Evolutionary conservation across 352 stramenopile genomes (phyloP), one percentile per base, ranked within the genome.

Genomic region (Globisporangium alternatum): DNA sequence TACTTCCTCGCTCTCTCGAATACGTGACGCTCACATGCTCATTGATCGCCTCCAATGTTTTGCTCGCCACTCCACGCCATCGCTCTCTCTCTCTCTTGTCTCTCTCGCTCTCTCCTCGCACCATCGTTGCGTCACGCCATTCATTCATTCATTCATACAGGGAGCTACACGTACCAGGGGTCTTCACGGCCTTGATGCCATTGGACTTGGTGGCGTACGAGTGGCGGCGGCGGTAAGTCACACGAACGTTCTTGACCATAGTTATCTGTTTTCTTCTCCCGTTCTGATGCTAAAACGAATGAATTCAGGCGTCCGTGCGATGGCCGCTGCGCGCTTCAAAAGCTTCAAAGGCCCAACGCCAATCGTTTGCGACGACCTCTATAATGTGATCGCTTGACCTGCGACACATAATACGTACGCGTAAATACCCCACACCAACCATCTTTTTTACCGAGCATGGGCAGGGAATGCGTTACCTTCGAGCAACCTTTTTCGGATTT

Each of bases 161-260:
- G 5, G 17, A 35, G 15, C n/a, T 52, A 55, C 12, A 78, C 82
- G 53, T 88, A 96, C 97, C 97, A 51, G 97, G 97, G 45, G 97
- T 99, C 83, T 98, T 98, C 55, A 99, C 91, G 57, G 92, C 83
- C 71, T 90, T 88, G 69, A 98, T 92, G 70, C 83, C 85, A 81
- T 99, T 98, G 31, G 89, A 98, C 74, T 80, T 80, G 74, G 97
- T 99, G 71, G 93, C 92, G 86, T 99, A 99, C 74, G 93, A 97
- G 86, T 99, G 97, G 66, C 97, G 91, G 81, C 94, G 91, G 65
- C 84, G 78, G 80, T 98, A 98, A 53, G 93, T 98, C 73, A 98
- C 96, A 76, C 97, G 90, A 74, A 93, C 86, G 84, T 99, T 96
- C 83, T 95, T 93, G 70, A 93, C 87, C 90, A 97, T 97, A 64